Conservation (phyloP, 345 rosid species). For the Pugionium cornutum region DNA sequence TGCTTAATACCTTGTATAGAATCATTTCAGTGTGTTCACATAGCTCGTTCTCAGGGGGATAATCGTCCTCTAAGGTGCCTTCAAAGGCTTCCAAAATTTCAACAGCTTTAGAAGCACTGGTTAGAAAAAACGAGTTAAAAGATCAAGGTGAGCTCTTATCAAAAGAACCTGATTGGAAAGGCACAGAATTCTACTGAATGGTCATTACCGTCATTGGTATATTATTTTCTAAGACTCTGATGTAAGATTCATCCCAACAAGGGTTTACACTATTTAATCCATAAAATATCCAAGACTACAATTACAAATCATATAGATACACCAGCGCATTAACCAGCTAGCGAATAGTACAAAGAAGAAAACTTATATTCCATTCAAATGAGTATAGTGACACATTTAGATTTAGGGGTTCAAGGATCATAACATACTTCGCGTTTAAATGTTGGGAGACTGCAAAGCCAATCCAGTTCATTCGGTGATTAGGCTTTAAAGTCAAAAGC, state of each 20-base stretch:
- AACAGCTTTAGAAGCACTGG: slow-evolving; percentile 90
- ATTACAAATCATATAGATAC: slow-evolving; percentile 20
- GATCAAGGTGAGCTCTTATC: slow-evolving; percentile 1
- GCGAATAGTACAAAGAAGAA: slow-evolving; percentile 12
- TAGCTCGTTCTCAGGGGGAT: slow-evolving; percentile 96
- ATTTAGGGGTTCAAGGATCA: slow-evolving; percentile 32
- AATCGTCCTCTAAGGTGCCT: slow-evolving; percentile 98
- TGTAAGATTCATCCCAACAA: slow-evolving; percentile 1
- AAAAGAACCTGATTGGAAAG: background rate
- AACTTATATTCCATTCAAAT: slow-evolving; percentile 5
- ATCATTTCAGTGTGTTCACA: slow-evolving; percentile 99
- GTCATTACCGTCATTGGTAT: background rate
- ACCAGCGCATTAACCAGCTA: slow-evolving; percentile 11
- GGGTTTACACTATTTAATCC: slow-evolving; percentile 5
- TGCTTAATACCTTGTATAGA: slow-evolving; percentile 74
- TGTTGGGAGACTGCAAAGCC: slow-evolving; percentile 99
- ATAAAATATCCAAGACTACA: slow-evolving; percentile 1
- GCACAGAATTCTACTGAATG: slow-evolving; percentile 13
- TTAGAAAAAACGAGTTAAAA: slow-evolving; percentile 6
- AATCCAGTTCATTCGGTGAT: slow-evolving; percentile 99
- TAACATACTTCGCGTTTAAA: slow-evolving; percentile 74
- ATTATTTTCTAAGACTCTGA: slow-evolving; percentile 20
- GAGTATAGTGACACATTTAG: slow-evolving; percentile 3
- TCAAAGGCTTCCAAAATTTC: slow-evolving; percentile 98
- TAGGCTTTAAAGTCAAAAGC: slow-evolving; percentile 90